Percentiles rank a stretch among this genome's conserved stretches.
Evolutionary conservation across 176 grass and related monocot genomes (phyloP).

Genomic region (Carex kokanica): DNA sequence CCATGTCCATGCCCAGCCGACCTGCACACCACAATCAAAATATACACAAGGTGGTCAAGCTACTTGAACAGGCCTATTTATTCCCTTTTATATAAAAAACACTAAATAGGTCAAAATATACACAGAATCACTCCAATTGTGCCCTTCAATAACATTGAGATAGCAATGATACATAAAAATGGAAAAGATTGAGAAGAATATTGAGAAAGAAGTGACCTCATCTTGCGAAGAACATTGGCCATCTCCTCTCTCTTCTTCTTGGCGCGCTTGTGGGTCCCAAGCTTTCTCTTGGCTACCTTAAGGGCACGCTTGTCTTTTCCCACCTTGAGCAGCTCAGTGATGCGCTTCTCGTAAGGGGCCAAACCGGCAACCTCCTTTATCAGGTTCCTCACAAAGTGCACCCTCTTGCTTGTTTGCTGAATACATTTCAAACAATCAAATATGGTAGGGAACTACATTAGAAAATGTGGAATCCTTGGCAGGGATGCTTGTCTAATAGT

Average conservation of each 20-base stretch:
- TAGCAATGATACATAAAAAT: neutral
- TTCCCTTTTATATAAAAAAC: no score
- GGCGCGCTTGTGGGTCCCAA: slow-evolving; percentile 31
- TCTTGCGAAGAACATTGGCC: slow-evolving; percentile 34
- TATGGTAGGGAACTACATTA: no score
- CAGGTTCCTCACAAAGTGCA: slow-evolving; percentile 30
- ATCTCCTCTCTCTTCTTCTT: slow-evolving; percentile 43
- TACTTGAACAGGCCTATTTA: neutral
- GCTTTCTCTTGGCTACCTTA: slow-evolving; percentile 31
- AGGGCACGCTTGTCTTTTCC: slow-evolving; percentile 34
- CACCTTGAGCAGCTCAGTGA: slow-evolving; percentile 36
- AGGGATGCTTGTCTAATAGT: neutral
- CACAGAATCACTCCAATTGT: neutral
- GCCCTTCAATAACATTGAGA: neutral
- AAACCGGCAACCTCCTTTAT: slow-evolving; percentile 33
- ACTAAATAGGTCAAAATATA: no score
- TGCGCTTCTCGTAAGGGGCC: slow-evolving; percentile 31
- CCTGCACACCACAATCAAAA: slow-evolving; percentile 1
- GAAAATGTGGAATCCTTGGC: neutral
- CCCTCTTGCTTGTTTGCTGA: slow-evolving; percentile 28
- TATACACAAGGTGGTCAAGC: neutral
- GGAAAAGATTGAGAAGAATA: neutral
- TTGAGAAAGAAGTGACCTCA: slow-evolving; percentile 5
- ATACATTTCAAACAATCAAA: neutral
- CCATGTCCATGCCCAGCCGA: slow-evolving; percentile 12